These are phyloP conservation scores for Podospora tetraspora DNA, from an alignment of 495 filamentous ascomycete genomes.

Conservation along the genomic window DNA sequence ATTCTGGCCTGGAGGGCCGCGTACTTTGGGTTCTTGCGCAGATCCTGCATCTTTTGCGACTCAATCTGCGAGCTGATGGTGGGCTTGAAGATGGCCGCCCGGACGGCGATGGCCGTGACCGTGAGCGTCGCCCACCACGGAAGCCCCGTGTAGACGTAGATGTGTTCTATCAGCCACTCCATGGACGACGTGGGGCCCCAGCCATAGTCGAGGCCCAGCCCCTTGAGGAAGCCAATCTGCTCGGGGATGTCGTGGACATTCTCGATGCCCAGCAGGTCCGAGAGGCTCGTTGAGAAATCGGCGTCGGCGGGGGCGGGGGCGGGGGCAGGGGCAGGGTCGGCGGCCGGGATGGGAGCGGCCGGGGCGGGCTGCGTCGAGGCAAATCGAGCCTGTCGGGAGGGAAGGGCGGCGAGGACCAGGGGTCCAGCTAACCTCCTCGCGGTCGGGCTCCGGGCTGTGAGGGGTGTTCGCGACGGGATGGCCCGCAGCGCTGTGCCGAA, in stretches of 20 bases:
- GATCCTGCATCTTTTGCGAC: constrained; percentile 47
- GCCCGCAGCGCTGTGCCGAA: constrained; percentile 29
- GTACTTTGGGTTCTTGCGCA: constrained; percentile 45
- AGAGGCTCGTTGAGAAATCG: constrained; percentile 13
- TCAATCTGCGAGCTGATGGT: constrained; percentile 56
- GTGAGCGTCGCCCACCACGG: constrained; percentile 80
- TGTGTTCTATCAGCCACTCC: constrained; percentile 71
- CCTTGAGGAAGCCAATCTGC: constrained; percentile 74
- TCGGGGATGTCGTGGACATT: constrained; percentile 54
- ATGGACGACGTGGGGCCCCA: constrained; percentile 66
- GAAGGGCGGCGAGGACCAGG: constrained; percentile 9
- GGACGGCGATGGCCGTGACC: constrained; percentile 56
- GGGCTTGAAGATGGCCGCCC: constrained; percentile 59
- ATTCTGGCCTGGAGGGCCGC: constrained; percentile 44
- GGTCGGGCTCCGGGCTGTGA: neutral
- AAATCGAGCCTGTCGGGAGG: constrained; percentile 26
- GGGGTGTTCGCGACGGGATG: constrained; percentile 1
- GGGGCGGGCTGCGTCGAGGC: constrained; percentile 28
- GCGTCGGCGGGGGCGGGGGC: constrained; percentile 5
- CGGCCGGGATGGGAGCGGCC: constrained; percentile 5
- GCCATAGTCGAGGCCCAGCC: constrained; percentile 79
- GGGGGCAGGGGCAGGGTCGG: too few relatives aligned
- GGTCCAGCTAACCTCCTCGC: constrained; percentile 21
- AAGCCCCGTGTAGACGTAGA: constrained; percentile 65
- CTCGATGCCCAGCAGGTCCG: constrained; percentile 39